These are phyloP conservation scores for Eutrema heterophyllum DNA, from an alignment of 345 rosid species.

Conservation along the genomic window DNA sequence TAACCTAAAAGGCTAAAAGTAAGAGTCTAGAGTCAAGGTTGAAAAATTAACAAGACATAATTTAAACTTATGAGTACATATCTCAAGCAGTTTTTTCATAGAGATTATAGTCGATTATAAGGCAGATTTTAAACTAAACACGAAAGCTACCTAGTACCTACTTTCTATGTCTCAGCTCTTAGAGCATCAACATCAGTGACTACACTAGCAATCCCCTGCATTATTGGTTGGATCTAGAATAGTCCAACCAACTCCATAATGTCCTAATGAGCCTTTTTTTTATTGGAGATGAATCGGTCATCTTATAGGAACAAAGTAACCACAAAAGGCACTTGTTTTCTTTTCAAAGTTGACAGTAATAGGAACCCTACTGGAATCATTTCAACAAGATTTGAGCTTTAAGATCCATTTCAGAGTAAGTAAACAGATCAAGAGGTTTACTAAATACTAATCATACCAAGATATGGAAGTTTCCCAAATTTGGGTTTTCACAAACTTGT, in stretches of 20 bases:
- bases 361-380: background rate
- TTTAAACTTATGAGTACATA: too few relatives aligned
- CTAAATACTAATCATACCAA: background rate
- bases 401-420: slow-evolving; percentile 11
- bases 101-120: background rate
- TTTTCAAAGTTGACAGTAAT: background rate
- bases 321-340: background rate
- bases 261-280: background rate
- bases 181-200: slow-evolving; percentile 17
- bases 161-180: slow-evolving; percentile 6
- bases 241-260: background rate
- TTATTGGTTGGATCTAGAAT: slow-evolving; percentile 31
- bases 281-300: background rate
- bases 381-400: background rate
- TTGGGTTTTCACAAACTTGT: background rate
- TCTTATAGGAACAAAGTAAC: background rate
- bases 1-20: background rate
- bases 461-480: background rate
- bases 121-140: background rate
- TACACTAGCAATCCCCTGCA: slow-evolving; percentile 33
- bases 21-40: background rate
- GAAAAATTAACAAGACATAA: background rate
- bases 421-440: background rate
- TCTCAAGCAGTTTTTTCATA: background rate
- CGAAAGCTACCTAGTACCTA: slow-evolving; percentile 14